These are phyloP conservation scores for Dryas octopetala DNA, from an alignment of 306 rosid genomes.

Conservation along the genomic window DNA sequence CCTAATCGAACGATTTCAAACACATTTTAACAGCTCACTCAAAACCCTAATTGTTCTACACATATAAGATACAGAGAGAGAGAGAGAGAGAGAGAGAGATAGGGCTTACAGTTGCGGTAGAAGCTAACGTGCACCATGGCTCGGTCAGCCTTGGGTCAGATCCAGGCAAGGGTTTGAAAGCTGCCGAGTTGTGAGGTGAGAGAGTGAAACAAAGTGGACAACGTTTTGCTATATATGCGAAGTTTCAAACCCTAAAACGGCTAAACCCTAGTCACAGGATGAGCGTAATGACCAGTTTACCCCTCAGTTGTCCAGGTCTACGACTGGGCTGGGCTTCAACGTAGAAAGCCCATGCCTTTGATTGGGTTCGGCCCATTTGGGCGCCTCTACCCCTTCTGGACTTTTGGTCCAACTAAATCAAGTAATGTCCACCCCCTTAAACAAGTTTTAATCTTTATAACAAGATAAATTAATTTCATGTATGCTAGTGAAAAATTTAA, in stretches of 20 bases:
- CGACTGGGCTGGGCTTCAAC: not conserved
- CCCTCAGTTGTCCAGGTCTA: not conserved
- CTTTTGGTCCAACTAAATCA: not conserved
- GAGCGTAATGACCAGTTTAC: slow-evolving; percentile 10
- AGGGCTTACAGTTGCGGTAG: slow-evolving; percentile 34
- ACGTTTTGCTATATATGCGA: slow-evolving; percentile 11
- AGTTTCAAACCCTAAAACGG: slow-evolving; percentile 6
- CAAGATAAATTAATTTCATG: too few relatives aligned
- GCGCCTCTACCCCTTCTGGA: not conserved
- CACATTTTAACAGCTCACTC: not conserved
- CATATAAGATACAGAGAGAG: not conserved
- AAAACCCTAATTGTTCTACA: not conserved
- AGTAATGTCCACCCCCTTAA: not conserved
- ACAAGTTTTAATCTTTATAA: too few relatives aligned
- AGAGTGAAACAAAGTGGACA: not conserved
- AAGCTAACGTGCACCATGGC: slow-evolving; percentile 38
- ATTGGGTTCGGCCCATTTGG: not conserved
- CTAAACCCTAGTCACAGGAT: slow-evolving; percentile 8
- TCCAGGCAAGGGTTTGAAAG: not conserved
- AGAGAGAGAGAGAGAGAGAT: not conserved
- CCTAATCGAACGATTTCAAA: not conserved
- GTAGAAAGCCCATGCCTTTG: not conserved
- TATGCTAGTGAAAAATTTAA: too few relatives aligned
- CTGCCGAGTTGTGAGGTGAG: slow-evolving; percentile 1
- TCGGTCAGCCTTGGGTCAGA: slow-evolving; percentile 6